phyloP scores from a whole-genome alignment of 2,329 filamentous ascomycete genomes.

The Ophiocordyceps camponoti-rufipedis region DNA sequence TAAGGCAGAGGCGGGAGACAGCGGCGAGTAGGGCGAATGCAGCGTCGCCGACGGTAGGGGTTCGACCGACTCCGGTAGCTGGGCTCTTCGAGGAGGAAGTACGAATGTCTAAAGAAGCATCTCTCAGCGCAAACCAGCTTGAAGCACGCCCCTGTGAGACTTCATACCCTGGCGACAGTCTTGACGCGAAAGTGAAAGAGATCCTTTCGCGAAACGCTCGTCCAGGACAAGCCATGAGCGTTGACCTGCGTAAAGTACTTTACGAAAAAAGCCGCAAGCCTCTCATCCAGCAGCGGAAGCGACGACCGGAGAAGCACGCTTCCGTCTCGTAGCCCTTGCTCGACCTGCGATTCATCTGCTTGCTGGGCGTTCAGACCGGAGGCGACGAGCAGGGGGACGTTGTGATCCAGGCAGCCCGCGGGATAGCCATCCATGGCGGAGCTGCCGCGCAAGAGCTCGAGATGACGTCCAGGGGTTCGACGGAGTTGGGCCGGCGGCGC shows the following conservation, averaged over 20 bases:
- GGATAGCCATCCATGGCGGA: slow-evolving; percentile 61
- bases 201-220: slow-evolving; percentile 31
- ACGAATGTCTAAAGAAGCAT: slow-evolving; percentile 25
- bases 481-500: background rate
- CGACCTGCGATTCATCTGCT: slow-evolving; percentile 20
- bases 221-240: slow-evolving; percentile 48
- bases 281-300: slow-evolving; percentile 44
- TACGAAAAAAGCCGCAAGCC: slow-evolving; percentile 46
- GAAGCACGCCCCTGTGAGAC: background rate
- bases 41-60: slow-evolving; percentile 36
- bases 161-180: slow-evolving; percentile 61
- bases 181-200: slow-evolving; percentile 49
- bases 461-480: background rate
- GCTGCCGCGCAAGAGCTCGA: slow-evolving; percentile 1
- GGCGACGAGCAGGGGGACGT: slow-evolving; percentile 67
- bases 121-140: slow-evolving; percentile 8
- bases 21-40: slow-evolving; percentile 81
- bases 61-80: slow-evolving; percentile 31
- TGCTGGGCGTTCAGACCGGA: slow-evolving; percentile 45
- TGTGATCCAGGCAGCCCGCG: slow-evolving; percentile 64
- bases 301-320: slow-evolving; percentile 52
- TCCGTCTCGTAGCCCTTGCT: slow-evolving; percentile 35
- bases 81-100: slow-evolving; percentile 38
- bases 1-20: slow-evolving; percentile 64
- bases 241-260: slow-evolving; percentile 49